A percentile compares a stretch with the other conserved stretches of the same genome.
Evolutionary conservation across 1,284 basidiomycete genomes (phyloP).

Genomic region (Ganoderma lucidum): DNA sequence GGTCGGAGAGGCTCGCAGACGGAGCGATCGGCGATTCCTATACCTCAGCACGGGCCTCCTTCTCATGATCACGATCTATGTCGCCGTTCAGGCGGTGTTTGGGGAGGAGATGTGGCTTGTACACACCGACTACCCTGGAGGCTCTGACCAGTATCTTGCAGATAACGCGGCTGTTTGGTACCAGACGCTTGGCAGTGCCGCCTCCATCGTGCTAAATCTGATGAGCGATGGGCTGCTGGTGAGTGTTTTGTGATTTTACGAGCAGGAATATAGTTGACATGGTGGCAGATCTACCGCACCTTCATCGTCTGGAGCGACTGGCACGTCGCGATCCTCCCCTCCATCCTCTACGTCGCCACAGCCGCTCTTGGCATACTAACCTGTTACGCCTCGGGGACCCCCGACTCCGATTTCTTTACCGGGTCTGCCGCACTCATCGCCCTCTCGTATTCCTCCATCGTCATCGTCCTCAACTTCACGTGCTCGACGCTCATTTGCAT

Average conservation of each 20-base stretch:
- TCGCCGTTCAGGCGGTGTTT: constrained; percentile 31
- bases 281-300: constrained; percentile 23
- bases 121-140: constrained; percentile 27
- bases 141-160: constrained; percentile 21
- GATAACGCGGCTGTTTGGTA: constrained; percentile 29
- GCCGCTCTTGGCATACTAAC: constrained; percentile 24
- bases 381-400: constrained; percentile 18
- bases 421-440: neutral
- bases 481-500: constrained; percentile 23
- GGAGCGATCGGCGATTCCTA: constrained; percentile 20
- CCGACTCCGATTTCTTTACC: constrained; percentile 1
- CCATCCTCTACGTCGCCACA: constrained; percentile 21
- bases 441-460: constrained; percentile 21
- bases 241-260: neutral
- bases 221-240: constrained; percentile 27
- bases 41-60: constrained; percentile 32
- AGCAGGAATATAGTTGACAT: neutral
- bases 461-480: constrained; percentile 24
- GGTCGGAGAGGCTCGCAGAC: neutral
- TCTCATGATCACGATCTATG: constrained; percentile 30
- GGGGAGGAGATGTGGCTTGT: constrained; percentile 36
- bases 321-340: constrained; percentile 17
- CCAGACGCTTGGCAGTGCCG: constrained; percentile 26
- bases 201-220: constrained; percentile 17
- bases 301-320: constrained; percentile 26